These are phyloP conservation scores for Glycine latifolia DNA, from an alignment of 306 rosid genomes.

Conservation along the genomic window DNA sequence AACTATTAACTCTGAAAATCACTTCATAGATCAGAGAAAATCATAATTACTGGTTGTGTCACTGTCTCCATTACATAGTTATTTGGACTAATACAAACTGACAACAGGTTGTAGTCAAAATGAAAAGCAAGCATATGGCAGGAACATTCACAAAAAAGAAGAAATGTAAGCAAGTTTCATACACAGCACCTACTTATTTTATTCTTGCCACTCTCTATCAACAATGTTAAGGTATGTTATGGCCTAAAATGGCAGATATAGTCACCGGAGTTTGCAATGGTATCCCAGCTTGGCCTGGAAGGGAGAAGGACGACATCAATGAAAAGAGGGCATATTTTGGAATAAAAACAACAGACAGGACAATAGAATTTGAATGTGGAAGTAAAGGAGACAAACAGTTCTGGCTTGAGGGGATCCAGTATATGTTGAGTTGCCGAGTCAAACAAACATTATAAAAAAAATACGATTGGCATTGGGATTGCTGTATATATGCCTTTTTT, in stretches of 20 bases:
- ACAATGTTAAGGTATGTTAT: slow-evolving; percentile 33
- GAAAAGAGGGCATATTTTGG: slow-evolving; percentile 80
- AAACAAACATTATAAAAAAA: slow-evolving; percentile 48
- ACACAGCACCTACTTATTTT: slow-evolving; percentile 23
- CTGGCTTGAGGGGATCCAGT: slow-evolving; percentile 89
- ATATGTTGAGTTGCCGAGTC: slow-evolving; percentile 73
- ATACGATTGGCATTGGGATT: slow-evolving; percentile 26
- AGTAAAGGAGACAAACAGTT: slow-evolving; percentile 71
- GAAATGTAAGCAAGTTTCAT: slow-evolving; percentile 74
- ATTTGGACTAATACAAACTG: slow-evolving; percentile 40
- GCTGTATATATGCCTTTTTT: slow-evolving; percentile 41
- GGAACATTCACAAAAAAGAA: slow-evolving; percentile 90
- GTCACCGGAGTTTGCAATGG: slow-evolving; percentile 75
- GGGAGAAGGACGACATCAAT: slow-evolving; percentile 61
- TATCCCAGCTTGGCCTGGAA: slow-evolving; percentile 75
- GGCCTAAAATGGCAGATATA: slow-evolving; percentile 69
- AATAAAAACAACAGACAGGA: slow-evolving; percentile 74
- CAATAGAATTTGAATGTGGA: slow-evolving; percentile 85
- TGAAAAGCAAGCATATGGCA: slow-evolving; percentile 94
- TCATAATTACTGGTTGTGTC: slow-evolving; percentile 8
- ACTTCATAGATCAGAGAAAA: slow-evolving; percentile 27
- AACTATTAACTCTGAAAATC: background rate
- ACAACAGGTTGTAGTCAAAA: slow-evolving; percentile 83
- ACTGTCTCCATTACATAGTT: slow-evolving; percentile 19
- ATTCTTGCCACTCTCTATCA: slow-evolving; percentile 33